Evolutionary conservation across 805 yeast genomes (phyloP), one percentile per base, ranked within the genome.

Genomic region (Grigorovia yakushimaensis): DNA sequence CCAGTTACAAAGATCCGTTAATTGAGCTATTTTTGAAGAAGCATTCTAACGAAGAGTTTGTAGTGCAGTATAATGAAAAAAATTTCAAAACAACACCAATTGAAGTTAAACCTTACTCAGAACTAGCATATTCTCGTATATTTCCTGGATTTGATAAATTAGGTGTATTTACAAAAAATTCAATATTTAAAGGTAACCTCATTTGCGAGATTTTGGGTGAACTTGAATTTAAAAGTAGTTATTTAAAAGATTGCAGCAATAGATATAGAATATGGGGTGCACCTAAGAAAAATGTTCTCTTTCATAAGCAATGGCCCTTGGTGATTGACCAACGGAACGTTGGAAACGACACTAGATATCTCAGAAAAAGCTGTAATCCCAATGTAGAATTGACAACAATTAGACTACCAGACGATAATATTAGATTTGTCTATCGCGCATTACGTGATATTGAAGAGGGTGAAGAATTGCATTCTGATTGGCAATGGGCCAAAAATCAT

Each of bases 401-500:
- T 0, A 56, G 67, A 21, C 52, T 68, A 17, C 64, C 60, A 4
- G 54, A 59, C 13, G 39, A 38, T 2, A 52, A 52, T 3, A 71
- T 84, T 6, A 76, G 73, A 46, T 80, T 85, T 58, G 70, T 78
- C 9, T 71, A 85, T 7, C 70, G 71, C 36, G 77, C 96, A 0
- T 61, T 73, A 1, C 73, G 70, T 43, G 75, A 76, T 2, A 75
- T 89, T 23, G 72, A 73, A 47, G 65, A 73, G 11, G 88, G 80
- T 8, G 77, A 81, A 41, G 97, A 89, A 60, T 66, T 91, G 22
- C 75, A 91, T 0, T 64, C 87, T 5, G 77, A 80, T 1, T 91
- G 98, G 98, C 84, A 82, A 49, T 91, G 96, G 95, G 95, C 88
- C 60, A 58, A 62, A 2, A 53, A 66, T 13, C 96, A 88, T 59